Conservation (phyloP, 106 monocot species). For the Dendrobium chrysotoxum region DNA sequence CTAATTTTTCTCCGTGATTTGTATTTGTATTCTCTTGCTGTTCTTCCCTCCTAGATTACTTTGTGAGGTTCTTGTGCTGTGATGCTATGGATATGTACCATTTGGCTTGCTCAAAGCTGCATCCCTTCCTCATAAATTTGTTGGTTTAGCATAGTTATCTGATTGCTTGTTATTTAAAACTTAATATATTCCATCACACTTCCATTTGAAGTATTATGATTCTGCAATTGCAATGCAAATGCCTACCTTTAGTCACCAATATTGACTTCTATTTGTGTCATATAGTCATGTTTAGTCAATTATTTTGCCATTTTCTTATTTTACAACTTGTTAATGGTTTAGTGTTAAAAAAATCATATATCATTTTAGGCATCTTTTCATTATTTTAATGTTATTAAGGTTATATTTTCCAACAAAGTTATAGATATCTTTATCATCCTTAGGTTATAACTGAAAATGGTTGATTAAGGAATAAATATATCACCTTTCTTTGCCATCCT, state of each 20-base stretch:
- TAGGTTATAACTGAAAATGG: neutral
- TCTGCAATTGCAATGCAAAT: neutral
- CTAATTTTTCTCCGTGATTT: neutral
- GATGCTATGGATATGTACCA: neutral
- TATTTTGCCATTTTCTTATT: neutral
- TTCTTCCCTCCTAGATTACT: neutral
- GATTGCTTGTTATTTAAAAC: neutral
- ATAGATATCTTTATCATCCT: neutral
- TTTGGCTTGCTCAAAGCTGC: neutral
- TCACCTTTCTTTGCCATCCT: neutral
- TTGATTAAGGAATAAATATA: neutral
- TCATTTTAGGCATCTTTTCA: too few species aligned
- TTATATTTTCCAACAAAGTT: neutral
- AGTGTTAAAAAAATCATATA: neutral
- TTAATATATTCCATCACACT: neutral
- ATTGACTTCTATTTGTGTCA: neutral
- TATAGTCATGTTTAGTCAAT: neutral
- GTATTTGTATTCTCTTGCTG: neutral
- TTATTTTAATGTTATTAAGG: neutral
- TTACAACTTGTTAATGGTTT: neutral
- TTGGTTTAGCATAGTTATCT: neutral
- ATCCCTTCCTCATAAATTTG: neutral
- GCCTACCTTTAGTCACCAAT: neutral
- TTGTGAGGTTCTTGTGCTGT: neutral
- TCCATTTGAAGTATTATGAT: neutral